Evolutionary conservation across 495 filamentous ascomycete species (phyloP).

Genomic region (Paragyromitra xinjiangensis): DNA sequence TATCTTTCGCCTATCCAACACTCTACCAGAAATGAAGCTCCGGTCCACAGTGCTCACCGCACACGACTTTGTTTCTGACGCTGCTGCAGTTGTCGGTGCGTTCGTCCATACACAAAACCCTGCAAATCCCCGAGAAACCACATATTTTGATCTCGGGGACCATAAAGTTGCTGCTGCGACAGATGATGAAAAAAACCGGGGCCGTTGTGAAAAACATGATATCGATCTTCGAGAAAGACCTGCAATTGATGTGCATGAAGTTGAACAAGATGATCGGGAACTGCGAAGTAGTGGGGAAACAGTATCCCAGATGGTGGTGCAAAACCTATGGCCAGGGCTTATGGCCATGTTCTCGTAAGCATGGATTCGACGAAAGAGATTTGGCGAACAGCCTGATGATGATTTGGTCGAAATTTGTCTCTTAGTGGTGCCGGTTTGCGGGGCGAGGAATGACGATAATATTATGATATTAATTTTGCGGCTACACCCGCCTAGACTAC

Average conservation of each 20-base stretch:
- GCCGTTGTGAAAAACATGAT: constrained; percentile 36
- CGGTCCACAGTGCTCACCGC: constrained; percentile 44
- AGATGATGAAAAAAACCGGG: constrained; percentile 46
- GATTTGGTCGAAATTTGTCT: constrained; percentile 29
- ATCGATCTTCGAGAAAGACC: constrained; percentile 36
- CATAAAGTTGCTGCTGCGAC: constrained; percentile 38
- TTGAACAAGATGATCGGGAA: constrained; percentile 39
- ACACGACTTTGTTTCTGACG: constrained; percentile 49
- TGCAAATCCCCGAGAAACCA: constrained; percentile 56
- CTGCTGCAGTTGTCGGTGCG: constrained; percentile 48
- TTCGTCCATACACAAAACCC: constrained; percentile 56
- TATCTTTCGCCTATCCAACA: constrained; percentile 48
- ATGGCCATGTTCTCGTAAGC: constrained; percentile 51
- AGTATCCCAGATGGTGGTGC: constrained; percentile 54
- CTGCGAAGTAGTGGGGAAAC: constrained; percentile 46
- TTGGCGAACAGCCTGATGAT: constrained; percentile 12
- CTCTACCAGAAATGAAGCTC: constrained; percentile 25
- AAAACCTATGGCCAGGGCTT: constrained; percentile 55
- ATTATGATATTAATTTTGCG: constrained; percentile 35
- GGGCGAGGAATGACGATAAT: constrained; percentile 49
- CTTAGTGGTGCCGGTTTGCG: constrained; percentile 26
- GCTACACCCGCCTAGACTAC: constrained; percentile 15
- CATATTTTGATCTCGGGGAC: constrained; percentile 55
- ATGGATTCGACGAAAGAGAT: constrained; percentile 19
- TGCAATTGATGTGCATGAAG: constrained; percentile 38